Base-by-base conservation (phyloP, 2,329 filamentous ascomycete genomes). In the Aspergillus piperis region DNA sequence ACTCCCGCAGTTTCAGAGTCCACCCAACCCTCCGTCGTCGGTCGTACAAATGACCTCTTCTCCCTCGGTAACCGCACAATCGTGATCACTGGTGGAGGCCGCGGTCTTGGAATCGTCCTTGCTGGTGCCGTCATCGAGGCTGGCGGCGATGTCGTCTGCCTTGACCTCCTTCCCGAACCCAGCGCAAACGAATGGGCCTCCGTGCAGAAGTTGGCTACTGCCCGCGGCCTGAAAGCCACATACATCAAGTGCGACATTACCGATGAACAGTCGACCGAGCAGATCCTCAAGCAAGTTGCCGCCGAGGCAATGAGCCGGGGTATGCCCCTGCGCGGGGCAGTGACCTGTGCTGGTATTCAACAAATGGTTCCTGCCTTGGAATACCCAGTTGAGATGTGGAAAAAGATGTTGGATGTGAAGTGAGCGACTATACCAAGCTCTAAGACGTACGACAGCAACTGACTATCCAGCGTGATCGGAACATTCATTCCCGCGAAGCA, bases 291-390 rank as follows among this genome's bases (percentile, higher is more conserved):
- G 11, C 64, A 72, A 4, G 74, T 81, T 19, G 75, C 76, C 5
- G 69, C 62, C 1, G 61, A 66, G 27, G 65, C 53, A 2, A 17
- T 60, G 51, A 42, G 57, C 11, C 62, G 67, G 11, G 61, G 64
- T 3, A 68, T 63, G 67, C 68, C 68, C 10, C 27, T 71, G 41
- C 55, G 64, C 1, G 68, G 68, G 3, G 66, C 73, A 5, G 75
- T 83, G 56, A 80, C 80, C 5, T 82, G 80, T 58, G 81, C 82
- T 11, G 82, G 81, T 19, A 81, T 83, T 41, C 79, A 82, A 63
- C 79, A 82, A 62, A 78, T 79, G 66, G 70, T 77, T 1, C 75
- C 78, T 1, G 81, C 81, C 1, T 62, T 82, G 39, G 80, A 82
- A 8, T 83, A 82, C 56, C 75, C 78, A 3, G 70, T 77, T 25